A percentile compares a stretch with the other conserved stretches of the same genome.
These are phyloP conservation scores for Penicillium crystallinum DNA, from an alignment of 495 filamentous ascomycete genomes.

Conservation along the genomic window DNA sequence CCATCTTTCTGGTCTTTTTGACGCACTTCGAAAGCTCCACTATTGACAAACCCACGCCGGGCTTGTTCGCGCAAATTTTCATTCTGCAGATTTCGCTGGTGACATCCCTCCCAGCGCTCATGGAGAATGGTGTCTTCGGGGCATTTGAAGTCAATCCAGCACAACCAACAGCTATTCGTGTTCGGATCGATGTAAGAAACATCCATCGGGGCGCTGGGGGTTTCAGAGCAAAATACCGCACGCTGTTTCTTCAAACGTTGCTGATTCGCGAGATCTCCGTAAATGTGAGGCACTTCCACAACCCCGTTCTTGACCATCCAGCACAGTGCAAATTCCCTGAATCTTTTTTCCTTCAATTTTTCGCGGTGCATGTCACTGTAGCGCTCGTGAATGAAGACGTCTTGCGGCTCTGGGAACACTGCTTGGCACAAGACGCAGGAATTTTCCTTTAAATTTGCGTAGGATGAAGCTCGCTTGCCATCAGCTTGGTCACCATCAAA, in stretches of 20 bases:
- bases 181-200: not conserved
- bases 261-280: not conserved
- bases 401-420: not conserved
- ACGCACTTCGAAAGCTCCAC: not conserved
- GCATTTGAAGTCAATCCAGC: not conserved
- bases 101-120: not conserved
- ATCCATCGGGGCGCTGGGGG: not conserved
- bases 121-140: not conserved
- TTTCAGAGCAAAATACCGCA: not conserved
- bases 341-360: not conserved
- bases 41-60: not conserved
- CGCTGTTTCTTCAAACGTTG: not conserved
- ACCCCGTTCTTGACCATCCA: not conserved
- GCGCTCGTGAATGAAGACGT: not conserved
- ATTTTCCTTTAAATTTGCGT: not conserved
- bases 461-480: not conserved
- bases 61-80: not conserved
- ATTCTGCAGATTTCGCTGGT: not conserved
- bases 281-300: not conserved
- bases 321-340: not conserved
- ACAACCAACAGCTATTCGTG: not conserved
- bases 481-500: not conserved
- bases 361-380: constrained; percentile 3
- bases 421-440: not conserved
- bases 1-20: constrained; percentile 47